Evolutionary conservation across 2,329 filamentous ascomycete species (phyloP), one percentile per base, ranked within the genome.

Genomic region (Colletotrichum tofieldiae): DNA sequence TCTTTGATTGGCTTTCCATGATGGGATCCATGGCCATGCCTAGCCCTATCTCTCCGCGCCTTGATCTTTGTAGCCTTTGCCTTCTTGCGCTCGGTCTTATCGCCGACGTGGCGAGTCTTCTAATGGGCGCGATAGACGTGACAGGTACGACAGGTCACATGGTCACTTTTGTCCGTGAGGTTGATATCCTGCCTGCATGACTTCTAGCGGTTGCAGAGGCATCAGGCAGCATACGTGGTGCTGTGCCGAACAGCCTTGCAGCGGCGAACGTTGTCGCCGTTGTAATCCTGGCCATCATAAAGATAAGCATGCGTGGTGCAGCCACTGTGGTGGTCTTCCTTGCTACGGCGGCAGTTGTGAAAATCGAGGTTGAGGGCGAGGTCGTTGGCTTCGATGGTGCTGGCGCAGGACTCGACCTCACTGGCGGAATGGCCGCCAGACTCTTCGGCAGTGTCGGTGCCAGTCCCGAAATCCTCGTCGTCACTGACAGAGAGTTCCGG

Each of bases 201-300:
- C 32, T 56, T 56, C 32, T 55, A 29, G 29, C 52, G 29, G 20
- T n/a, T 47, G 16, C 65, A 68, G 29, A 26, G 64, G 16, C 51
- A 52, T 47, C 49, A 68, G 11, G 39, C 14, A 0, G 1, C 11
- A n/a, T 45, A 64, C 20, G 23, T 18, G 12, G 18, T 6, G 39
- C 39, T 37, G 18, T 32, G 5, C 4, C 20, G 18, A 6, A 14
- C 59, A 5, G 47, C 49, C n/a, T 63, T 60, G 39, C 65, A 68
- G 18, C 52, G 59, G n/a, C 65, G 59, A 49, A 55, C 6, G 32
- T 16, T 14, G 51, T 16, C 8, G 12, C 32, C 54, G 11, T 18
- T 37, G 52, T 37, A 56, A 3, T 56, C 32, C 32, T 39, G 54
- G 32, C 54, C 39, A 29, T 63, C 49, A 20, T 14, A 5, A 18